Base-by-base conservation (phyloP, 768 basidiomycete species). In the Boletus vermiculosoides region DNA sequence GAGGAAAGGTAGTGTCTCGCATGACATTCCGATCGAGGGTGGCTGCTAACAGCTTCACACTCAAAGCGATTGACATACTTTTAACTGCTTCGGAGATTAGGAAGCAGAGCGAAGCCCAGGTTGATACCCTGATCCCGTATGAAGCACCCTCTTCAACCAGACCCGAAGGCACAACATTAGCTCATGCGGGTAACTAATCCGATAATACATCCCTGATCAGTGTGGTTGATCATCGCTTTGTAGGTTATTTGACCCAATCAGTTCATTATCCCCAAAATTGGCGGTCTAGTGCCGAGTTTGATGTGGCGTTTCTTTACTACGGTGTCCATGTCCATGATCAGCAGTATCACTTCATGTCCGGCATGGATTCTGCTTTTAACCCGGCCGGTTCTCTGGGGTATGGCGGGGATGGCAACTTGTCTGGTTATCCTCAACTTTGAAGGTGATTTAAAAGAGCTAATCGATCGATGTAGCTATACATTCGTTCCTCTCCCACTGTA, bases 31-130 rank as follows among this genome's bases (percentile, higher is more conserved):
- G 7, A 34, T 34, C 13, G 34, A 20, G 6, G 4, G 13, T 34
- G 10, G 5, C 9, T 18, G 15, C 47, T 66, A 15, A 64, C 23
- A 33, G 12, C 5, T 28, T 45, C 23, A 18, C 20, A 4, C 13
- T 7, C 2, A 31, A 45, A 66, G 65, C 46, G 5, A 67, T 36
- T 16, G 45, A 46, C 1, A 41, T 67, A 5, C 58, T 65, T 23
- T 23, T 4, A 2, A 12, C 23, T 25, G 33, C 34, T 6, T 13
- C 34, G 6, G 23, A 50, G 28, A 22, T 10, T 9, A 25, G 23
- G 52, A 41, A 18, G 28, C 46, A 25, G 25, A 31, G 5, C 13
- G 25, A 18, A 1, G 20, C 9, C 2, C 50, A 34, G 44, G 45
- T 10, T 16, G 18, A 46, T 22, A 16, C 31, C 16, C n/a, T 2